Conservation (phyloP, 345 rosid genomes). For the Hibiscus tridactylites region DNA sequence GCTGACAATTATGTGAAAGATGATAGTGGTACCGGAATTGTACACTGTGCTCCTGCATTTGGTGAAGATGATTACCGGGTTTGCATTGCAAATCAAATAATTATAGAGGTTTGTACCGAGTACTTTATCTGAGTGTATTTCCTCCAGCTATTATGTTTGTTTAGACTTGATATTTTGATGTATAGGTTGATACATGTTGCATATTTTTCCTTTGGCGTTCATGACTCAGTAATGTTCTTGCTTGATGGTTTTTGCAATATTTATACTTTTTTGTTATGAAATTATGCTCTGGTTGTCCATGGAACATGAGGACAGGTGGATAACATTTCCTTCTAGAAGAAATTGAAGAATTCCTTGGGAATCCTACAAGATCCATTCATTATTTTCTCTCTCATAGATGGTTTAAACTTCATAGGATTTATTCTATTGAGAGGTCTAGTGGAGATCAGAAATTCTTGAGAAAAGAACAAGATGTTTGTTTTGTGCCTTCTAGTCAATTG, state of each 20-base stretch:
- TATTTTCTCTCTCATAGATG: background rate
- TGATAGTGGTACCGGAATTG: conserved; percentile 95
- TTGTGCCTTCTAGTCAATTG: no score
- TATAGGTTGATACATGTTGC: background rate
- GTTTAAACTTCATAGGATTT: background rate
- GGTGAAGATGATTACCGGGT: conserved; percentile 99
- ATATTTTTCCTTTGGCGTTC: background rate
- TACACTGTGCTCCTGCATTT: conserved; percentile 95
- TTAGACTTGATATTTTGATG: background rate
- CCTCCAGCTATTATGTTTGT: background rate
- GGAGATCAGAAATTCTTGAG: no score
- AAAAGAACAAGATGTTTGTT: no score
- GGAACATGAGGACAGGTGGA: background rate
- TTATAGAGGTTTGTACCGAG: conserved; percentile 45
- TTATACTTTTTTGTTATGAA: background rate
- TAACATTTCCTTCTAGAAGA: background rate
- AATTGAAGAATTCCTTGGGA: background rate
- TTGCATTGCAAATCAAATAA: conserved; percentile 64
- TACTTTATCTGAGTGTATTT: background rate
- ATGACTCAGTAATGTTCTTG: background rate
- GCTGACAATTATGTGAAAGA: conserved; percentile 91
- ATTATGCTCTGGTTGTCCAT: background rate
- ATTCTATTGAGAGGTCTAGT: background rate
- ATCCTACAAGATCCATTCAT: background rate
- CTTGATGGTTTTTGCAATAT: background rate